Conservation (phyloP, 2,329 filamentous ascomycete species). For the Xylogone sp. region DNA sequence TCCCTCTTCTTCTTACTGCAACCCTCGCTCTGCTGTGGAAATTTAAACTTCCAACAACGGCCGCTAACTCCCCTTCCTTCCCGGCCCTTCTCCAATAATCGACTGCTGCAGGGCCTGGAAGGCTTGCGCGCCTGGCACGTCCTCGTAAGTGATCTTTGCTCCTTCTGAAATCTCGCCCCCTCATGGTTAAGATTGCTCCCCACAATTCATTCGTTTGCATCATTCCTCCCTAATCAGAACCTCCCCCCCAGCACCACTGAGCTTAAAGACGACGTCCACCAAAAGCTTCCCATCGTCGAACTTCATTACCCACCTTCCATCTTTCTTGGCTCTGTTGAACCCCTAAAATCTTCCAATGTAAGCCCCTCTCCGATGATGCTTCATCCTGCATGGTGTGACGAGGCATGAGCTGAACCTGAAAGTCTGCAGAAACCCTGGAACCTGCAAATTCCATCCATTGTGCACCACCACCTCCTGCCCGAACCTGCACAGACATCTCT, state of each 20-base stretch:
- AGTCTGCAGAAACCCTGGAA: too few species aligned
- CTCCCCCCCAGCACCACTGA: background rate
- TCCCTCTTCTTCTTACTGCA: background rate
- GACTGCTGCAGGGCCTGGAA: background rate
- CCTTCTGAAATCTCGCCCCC: background rate
- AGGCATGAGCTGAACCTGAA: too few species aligned
- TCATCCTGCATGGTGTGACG: too few species aligned
- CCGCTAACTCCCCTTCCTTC: background rate
- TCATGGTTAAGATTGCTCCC: background rate
- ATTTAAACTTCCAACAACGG: background rate
- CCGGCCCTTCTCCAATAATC: background rate
- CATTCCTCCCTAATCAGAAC: background rate
- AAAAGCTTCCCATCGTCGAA: background rate
- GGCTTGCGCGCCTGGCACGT: background rate
- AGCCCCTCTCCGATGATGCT: too few species aligned
- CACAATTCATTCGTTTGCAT: background rate
- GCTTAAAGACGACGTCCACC: background rate
- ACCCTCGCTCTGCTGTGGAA: background rate
- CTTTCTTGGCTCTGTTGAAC: too few species aligned
- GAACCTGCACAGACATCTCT: too few species aligned
- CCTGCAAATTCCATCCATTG: too few species aligned
- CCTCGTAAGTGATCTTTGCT: background rate
- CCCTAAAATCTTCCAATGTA: too few species aligned
- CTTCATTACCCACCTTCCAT: too few species aligned
- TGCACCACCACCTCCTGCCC: too few species aligned